Base-by-base conservation (phyloP, 1,139 yeast species). In the Geotrichum aggregatum region DNA sequence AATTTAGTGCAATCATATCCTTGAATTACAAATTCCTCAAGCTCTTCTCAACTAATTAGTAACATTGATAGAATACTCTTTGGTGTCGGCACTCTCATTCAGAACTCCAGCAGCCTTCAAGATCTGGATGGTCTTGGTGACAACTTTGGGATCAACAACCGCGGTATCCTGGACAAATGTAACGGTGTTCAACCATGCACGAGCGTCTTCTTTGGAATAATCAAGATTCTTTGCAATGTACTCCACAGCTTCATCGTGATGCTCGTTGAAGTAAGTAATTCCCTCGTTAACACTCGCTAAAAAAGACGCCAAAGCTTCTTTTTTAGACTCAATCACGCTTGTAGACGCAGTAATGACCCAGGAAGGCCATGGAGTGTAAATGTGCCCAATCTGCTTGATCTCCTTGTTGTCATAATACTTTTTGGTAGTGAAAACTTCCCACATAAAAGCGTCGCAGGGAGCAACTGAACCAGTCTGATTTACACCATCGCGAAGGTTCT, bases 311-410 rank as follows among this genome's bases (percentile, higher is more conserved):
- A 82, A 60, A 14, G 64, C 62, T 10, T 62, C 61, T 1, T 56
- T 63, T 14, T 69, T 62, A 21, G 60, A 44, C 3, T 58, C 63
- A 2, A 61, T 63, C 5, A 76, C 58, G 24, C 72, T 71, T 3
- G 73, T 63, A 49, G 75, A 64, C 11, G 82, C 82, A 22, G 83
- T 79, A 48, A 88, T 75, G 16, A 87, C 91, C 96, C 96, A 89
- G 1, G 95, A 86, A 7, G 97, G 92, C 97, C 97, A 89, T 8
- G 97, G 97, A 0, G 97, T 89, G 68, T 85, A 86, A 52, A 89
- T 87, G 60, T 85, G 87, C 10, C 96, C 97, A 57, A 89, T 82
- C 61, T 79, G 75, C 67, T 85, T 87, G 70, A 89, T 83, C 63
- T 88, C 96, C 14, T 80, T 77, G 54, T 71, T 77, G 63, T 87